Percentiles rank a stretch among this genome's conserved stretches.
Evolutionary conservation across 441 rosid genomes (phyloP).

Genomic region (Raphanus hybrid): DNA sequence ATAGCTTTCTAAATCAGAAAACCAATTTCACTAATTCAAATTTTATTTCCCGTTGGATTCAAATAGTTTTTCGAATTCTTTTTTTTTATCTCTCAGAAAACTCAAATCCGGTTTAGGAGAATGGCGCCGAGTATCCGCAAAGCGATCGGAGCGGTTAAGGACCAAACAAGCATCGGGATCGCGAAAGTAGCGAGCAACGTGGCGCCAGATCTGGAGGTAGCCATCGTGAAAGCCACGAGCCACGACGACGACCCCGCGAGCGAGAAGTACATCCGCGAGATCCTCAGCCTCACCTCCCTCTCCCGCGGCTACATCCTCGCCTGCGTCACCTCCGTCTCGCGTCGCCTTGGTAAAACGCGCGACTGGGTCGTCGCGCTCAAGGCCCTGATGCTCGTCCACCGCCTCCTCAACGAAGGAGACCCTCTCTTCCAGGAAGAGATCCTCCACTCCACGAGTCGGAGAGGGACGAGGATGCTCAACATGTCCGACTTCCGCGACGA

Average conservation of each 20-base stretch:
- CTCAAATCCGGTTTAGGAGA: slow-evolving; percentile 25
- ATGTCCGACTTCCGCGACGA: slow-evolving; percentile 94
- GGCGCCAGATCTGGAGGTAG: slow-evolving; percentile 98
- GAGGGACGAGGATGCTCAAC: slow-evolving; percentile 83
- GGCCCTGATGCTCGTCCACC: slow-evolving; percentile 69
- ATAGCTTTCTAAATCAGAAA: slow-evolving; percentile 1
- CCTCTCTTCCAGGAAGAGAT: slow-evolving; percentile 83
- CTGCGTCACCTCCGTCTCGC: slow-evolving; percentile 75
- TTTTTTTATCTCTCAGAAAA: background rate
- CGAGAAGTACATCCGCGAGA: slow-evolving; percentile 80
- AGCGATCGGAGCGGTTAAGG: slow-evolving; percentile 98
- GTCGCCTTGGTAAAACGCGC: slow-evolving; percentile 86
- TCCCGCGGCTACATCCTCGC: slow-evolving; percentile 85
- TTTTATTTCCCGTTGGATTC: slow-evolving; percentile 21
- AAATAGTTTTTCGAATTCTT: background rate
- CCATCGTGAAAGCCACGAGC: slow-evolving; percentile 92
- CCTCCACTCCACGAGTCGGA: slow-evolving; percentile 63
- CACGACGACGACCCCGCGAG: slow-evolving; percentile 93
- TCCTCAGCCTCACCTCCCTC: slow-evolving; percentile 68
- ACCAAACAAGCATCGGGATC: slow-evolving; percentile 90
- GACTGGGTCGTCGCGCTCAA: slow-evolving; percentile 97
- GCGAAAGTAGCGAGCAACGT: slow-evolving; percentile 92
- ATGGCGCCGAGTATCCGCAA: slow-evolving; percentile 94
- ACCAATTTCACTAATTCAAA: slow-evolving; percentile 1
- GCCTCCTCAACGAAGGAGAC: slow-evolving; percentile 81